Base-by-base conservation (phyloP, 202 grass and related monocot species). In the Setaria italica region DNA sequence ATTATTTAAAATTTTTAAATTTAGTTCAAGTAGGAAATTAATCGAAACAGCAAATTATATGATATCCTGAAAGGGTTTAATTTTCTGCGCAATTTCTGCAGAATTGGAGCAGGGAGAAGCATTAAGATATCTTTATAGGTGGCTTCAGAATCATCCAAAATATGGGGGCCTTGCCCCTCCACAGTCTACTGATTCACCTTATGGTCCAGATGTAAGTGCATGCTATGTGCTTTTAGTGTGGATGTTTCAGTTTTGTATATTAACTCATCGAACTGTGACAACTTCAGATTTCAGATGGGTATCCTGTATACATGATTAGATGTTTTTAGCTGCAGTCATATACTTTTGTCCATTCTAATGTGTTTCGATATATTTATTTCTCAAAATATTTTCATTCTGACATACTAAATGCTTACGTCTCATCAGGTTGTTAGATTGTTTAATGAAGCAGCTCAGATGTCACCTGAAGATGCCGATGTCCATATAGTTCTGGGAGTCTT, bases 121-220 rank as follows among this genome's bases (percentile, higher is more conserved):
- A 72, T 87, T 99, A 84, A 94, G 83, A 41, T 96, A 94, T 92
- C 91, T 99, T 71, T 90, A 82, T 50, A 93, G 69, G 58, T 99
- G 97, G 97, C 94, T 99, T 86, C 92, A 99, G 85, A 96, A 99
- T 83, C 97, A 99, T 92, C 94, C 94, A 87, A 99, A 91, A 88
- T 99, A 99, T 90, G 90, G 97, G 43, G 76, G 50, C 82, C 83
- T 99, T 25, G 84, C 85, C 59, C 87, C 85, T 88, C 79, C 87
- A 77, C 84, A 92, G 63, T 85, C 87, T 58, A 80, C 82, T 50
- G 94, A 92, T 91, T 90, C 86, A 80, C 78, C 77, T 53, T 99
- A 96, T 94, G 88, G 94, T 88, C 89, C 85, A 74, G 97, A 99
- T 87, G 97, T 99, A 86, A 96, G 93, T 93, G 53, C 86, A 53